These are phyloP conservation scores for Lodderomyces margitis DNA, from an alignment of 1,139 yeast genomes.

Conservation along the genomic window DNA sequence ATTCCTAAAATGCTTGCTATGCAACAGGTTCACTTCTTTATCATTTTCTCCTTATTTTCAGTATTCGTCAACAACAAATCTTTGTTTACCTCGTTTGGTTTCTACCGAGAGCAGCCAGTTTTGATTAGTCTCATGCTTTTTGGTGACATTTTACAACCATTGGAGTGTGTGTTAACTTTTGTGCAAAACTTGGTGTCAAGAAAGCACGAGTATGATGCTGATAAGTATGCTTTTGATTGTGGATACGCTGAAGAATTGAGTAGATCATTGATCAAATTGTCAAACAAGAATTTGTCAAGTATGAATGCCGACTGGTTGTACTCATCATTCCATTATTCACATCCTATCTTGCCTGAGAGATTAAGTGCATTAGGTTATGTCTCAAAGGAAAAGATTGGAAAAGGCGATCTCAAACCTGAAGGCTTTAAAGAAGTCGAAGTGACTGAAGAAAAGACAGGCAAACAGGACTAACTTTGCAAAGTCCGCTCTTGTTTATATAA, in stretches of 20 bases:
- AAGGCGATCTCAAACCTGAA: constrained; percentile 46
- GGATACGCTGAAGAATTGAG: constrained; percentile 72
- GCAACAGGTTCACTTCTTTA: constrained; percentile 62
- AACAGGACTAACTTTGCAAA: constrained; percentile 1
- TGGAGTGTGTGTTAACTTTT: constrained; percentile 68
- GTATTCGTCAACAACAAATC: constrained; percentile 78
- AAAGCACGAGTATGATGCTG: constrained; percentile 91
- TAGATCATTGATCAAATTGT: constrained; percentile 69
- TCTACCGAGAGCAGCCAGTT: constrained; percentile 60
- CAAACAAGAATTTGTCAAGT: constrained; percentile 76
- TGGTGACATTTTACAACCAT: constrained; percentile 71
- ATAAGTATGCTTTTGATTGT: constrained; percentile 70
- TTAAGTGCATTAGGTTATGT: constrained; percentile 64
- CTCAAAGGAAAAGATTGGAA: constrained; percentile 41
- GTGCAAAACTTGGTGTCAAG: constrained; percentile 69
- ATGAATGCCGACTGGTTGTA: constrained; percentile 88
- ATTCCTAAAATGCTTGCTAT: constrained; percentile 67
- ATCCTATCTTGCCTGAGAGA: constrained; percentile 89
- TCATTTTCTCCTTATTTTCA: constrained; percentile 69
- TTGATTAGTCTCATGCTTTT: constrained; percentile 78
- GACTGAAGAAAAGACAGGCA: constrained; percentile 38
- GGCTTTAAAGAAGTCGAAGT: constrained; percentile 6
- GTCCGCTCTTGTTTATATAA: background rate
- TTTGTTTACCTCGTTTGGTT: constrained; percentile 77
- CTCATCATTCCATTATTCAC: constrained; percentile 86